Base-by-base conservation (phyloP, 2,329 filamentous ascomycete species). In the Pestalotiopsis sp. region DNA sequence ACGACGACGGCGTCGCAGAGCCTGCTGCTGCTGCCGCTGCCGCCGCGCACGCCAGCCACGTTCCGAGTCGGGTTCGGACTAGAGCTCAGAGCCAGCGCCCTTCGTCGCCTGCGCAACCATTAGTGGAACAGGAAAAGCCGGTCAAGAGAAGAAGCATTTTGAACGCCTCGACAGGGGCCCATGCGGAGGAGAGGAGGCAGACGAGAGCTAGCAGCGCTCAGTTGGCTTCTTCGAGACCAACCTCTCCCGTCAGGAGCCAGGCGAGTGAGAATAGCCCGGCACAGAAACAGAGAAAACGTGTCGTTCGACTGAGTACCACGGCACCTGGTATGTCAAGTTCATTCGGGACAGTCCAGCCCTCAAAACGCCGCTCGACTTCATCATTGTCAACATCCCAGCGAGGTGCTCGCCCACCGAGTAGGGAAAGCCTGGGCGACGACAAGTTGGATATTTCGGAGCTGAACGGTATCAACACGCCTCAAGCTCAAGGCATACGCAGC, bases 1-100 rank as follows among this genome's bases (percentile, higher is more conserved):
- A 89, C 68, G 89, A 91, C 69, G 87, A 88, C 58, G 83, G 85
- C 64, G 86, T 83, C 3, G 86, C 88, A 9, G 83, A 84, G 71
- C 36, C 59, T 36, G 31, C 31, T 36, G 31, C 31, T 9, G 31
- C 31, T 36, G 31, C 31, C 4, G 27, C n/a, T n/a, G n/a, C 4
- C 45, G 79, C 75, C 63, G 84, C 85, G 67, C 81, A 83, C 31
- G 81, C 83, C 52, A 79, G 75, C 77, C 70, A 73, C 67, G 70
- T 71, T 7, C 36, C 56, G 7, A 62, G 58, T 52, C 75, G 77
- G 63, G 27, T 87, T 87, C 38, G 83, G 82, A 77, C 81, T 73
- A 71, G 84, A 83, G 70, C 82, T 82, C 68, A 84, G 83, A 69
- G 77, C 72, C 80, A 79, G 31, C 78, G 80, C 13, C 77, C 81